These are phyloP conservation scores for Globisporangium parvum DNA, from an alignment of 352 stramenopile species.

Conservation along the genomic window DNA sequence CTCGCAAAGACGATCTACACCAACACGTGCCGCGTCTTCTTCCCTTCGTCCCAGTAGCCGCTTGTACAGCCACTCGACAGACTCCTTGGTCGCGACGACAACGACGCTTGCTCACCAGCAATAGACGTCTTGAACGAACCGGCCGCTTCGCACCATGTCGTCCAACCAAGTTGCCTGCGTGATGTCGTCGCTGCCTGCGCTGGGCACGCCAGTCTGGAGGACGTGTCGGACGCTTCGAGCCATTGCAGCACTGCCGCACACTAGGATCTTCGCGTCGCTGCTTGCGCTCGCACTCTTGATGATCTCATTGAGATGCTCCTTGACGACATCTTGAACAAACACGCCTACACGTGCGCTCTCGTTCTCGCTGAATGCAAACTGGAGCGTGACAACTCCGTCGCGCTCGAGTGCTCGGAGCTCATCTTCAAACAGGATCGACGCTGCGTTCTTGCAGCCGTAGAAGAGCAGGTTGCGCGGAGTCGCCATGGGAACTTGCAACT, in stretches of 20 bases:
- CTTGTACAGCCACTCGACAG: neutral
- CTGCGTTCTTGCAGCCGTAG: constrained; percentile 19
- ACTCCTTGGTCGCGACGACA: neutral
- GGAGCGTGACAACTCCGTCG: constrained; percentile 21
- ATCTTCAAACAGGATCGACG: constrained; percentile 28
- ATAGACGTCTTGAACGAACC: constrained; percentile 7
- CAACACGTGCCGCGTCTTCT: constrained; percentile 72
- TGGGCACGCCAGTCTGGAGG: neutral
- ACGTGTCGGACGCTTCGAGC: constrained; percentile 6
- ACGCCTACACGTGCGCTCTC: constrained; percentile 6
- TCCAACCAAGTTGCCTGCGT: constrained; percentile 7
- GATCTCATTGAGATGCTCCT: constrained; percentile 14
- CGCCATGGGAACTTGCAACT: neutral
- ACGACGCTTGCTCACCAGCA: neutral
- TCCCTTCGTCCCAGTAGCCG: constrained; percentile 15
- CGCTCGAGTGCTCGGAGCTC: constrained; percentile 27
- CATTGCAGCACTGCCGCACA: constrained; percentile 8
- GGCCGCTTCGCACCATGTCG: neutral
- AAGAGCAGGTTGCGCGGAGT: constrained; percentile 27
- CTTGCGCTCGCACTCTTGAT: neutral
- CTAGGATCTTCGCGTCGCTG: constrained; percentile 5
- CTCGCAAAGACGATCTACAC: constrained; percentile 42
- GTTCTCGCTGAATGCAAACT: constrained; percentile 16
- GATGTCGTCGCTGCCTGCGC: neutral
- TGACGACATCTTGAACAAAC: constrained; percentile 23